These are phyloP conservation scores for Cercospora sojina DNA, from an alignment of 2,329 filamentous ascomycete genomes.

Conservation along the genomic window DNA sequence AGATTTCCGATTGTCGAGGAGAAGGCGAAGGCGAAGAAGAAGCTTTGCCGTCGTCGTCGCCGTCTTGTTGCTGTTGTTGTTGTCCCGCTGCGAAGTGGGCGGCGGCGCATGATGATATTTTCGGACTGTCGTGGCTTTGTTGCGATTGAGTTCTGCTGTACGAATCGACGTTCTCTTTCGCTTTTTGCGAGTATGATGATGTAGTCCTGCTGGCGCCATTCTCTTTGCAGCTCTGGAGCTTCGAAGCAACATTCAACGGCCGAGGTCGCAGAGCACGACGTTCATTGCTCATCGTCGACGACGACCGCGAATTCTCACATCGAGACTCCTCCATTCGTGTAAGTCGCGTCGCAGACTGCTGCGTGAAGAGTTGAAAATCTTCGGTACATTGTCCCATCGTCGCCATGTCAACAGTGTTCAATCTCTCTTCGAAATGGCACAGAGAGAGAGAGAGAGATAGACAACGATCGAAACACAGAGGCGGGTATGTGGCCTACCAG, in stretches of 20 bases:
- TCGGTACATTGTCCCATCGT: neutral
- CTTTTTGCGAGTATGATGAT: neutral
- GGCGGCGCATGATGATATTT: neutral
- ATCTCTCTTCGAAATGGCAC: too few species aligned
- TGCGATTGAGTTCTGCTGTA: neutral
- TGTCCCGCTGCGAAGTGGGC: neutral
- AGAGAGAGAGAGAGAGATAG: too few species aligned
- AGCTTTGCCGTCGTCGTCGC: neutral
- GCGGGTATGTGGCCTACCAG: neutral
- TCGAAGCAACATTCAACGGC: neutral
- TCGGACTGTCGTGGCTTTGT: neutral
- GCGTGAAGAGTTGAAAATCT: neutral
- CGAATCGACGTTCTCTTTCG: neutral
- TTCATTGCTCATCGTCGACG: neutral
- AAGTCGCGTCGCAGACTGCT: neutral
- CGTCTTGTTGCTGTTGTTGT: neutral
- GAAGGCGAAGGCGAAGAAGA: constrained; percentile 29
- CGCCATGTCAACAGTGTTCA: neutral
- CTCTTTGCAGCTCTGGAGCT: neutral
- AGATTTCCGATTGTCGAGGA: constrained; percentile 33
- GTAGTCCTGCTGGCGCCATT: neutral
- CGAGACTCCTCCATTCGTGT: neutral
- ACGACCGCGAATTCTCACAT: neutral
- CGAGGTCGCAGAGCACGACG: neutral
- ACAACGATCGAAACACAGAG: neutral